Conservation (phyloP, 2,329 filamentous ascomycete genomes). For the Sclerotinia trifoliorum region DNA sequence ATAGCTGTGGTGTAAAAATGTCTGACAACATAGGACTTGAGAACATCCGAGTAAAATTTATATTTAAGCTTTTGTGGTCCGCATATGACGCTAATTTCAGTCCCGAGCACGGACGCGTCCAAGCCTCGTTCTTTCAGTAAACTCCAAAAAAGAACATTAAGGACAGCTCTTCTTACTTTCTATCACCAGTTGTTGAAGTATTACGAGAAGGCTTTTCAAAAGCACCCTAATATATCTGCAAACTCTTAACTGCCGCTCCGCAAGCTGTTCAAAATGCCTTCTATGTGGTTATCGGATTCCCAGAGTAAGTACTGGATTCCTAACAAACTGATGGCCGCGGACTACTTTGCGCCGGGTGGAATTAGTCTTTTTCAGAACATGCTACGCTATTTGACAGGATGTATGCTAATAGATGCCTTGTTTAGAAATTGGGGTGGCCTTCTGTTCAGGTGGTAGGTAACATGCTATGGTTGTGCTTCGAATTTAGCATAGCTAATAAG, state of each 20-base stretch:
- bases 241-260: neutral
- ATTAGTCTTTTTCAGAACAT: slow-evolving; percentile 19
- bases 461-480: slow-evolving; percentile 25
- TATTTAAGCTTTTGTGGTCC: slow-evolving; percentile 14
- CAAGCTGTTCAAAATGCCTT: slow-evolving; percentile 38
- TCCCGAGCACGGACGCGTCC: slow-evolving; percentile 19
- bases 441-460: slow-evolving; percentile 91
- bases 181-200: neutral
- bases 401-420: slow-evolving; percentile 34
- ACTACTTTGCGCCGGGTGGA: slow-evolving; percentile 32
- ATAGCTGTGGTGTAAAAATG: neutral
- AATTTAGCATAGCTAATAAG: slow-evolving; percentile 25
- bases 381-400: neutral
- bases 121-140: slow-evolving; percentile 20
- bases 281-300: slow-evolving; percentile 94
- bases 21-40: neutral
- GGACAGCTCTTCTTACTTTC: slow-evolving; percentile 19
- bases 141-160: slow-evolving; percentile 12
- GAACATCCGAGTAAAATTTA: slow-evolving; percentile 14
- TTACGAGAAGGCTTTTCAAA: neutral
- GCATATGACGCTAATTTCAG: slow-evolving; percentile 11
- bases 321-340: neutral
- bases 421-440: slow-evolving; percentile 91
- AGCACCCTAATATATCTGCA: neutral
- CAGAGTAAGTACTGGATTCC: slow-evolving; percentile 67